Evolutionary conservation across 306 rosid species (phyloP).

Genomic region (Medicago truncatula): MtrunA17r5.0-ANR NC_053045.1:42886001-42886500

Average conservation of each 20-base stretch:
- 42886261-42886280: slow-evolving; percentile 24
- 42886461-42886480: no score
- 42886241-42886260: not conserved
- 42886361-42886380: slow-evolving; percentile 23
- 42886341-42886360: slow-evolving; percentile 10
- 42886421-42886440: slow-evolving; percentile 51
- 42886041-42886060: no score
- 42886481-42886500: no score
- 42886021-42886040: no score
- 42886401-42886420: slow-evolving; percentile 34
- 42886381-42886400: slow-evolving; percentile 28
- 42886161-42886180: slow-evolving; percentile 14
- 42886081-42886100: not conserved
- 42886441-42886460: slow-evolving; percentile 45
- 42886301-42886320: slow-evolving; percentile 13
- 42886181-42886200: slow-evolving; percentile 41
- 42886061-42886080: no score
- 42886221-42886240: slow-evolving; percentile 26
- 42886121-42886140: not conserved
- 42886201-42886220: slow-evolving; percentile 29
- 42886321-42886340: not conserved
- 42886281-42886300: not conserved
- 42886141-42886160: slow-evolving; percentile 36
- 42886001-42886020: no score
- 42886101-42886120: not conserved